Conservation (phyloP, 2,329 filamentous ascomycete species). For the Torrubiella hemipterigena region DNA sequence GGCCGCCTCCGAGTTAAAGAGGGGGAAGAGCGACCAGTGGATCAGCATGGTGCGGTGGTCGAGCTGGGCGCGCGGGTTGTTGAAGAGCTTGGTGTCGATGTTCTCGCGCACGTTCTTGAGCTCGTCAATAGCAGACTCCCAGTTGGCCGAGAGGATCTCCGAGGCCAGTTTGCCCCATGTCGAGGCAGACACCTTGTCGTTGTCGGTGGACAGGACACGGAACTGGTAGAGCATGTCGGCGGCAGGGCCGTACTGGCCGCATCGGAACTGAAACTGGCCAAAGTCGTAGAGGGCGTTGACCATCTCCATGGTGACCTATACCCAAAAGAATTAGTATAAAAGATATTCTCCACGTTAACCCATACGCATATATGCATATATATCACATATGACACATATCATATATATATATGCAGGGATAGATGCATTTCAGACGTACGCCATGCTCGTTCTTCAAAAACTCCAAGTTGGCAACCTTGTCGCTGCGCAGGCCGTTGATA, state of each 20-base stretch:
- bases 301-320: conserved; percentile 89
- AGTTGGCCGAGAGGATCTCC: conserved; percentile 90
- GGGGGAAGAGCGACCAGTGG: conserved; percentile 97
- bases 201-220: conserved; percentile 94
- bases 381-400: too few species aligned
- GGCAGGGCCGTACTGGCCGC: conserved; percentile 82
- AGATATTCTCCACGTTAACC: conserved; percentile 2
- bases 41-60: conserved; percentile 94
- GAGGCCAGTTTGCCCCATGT: conserved; percentile 97
- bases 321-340: too few species aligned
- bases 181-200: conserved; percentile 90
- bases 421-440: conserved; percentile 51
- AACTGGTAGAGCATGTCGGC: conserved; percentile 95
- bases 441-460: conserved; percentile 95
- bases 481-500: conserved; percentile 78
- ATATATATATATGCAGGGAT: too few species aligned
- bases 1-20: conserved; percentile 92
- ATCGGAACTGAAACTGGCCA: conserved; percentile 96
- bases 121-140: conserved; percentile 88
- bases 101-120: conserved; percentile 79
- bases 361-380: too few species aligned
- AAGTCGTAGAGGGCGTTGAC: conserved; percentile 93
- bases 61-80: conserved; percentile 89
- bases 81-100: conserved; percentile 92
- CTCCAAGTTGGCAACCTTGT: conserved; percentile 98